phyloP scores from a whole-genome alignment of 768 basidiomycete species.

The Suillus subaureus region DNA sequence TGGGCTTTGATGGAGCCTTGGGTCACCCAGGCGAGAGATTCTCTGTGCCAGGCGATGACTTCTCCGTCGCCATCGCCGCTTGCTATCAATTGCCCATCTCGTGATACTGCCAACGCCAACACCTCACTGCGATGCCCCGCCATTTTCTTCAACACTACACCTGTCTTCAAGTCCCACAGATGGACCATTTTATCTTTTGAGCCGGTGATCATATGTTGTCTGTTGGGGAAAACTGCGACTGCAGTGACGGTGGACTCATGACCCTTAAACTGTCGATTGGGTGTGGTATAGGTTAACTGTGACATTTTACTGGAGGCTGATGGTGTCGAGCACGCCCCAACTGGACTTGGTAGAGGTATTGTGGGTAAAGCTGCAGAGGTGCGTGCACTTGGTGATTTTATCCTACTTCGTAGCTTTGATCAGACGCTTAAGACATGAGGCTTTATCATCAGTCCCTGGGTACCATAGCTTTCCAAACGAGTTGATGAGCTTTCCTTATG shows the following conservation, averaged over 20 bases:
- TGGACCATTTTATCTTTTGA: not conserved
- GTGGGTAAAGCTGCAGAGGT: not conserved
- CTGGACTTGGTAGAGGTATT: not conserved
- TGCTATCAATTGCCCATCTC: not conserved
- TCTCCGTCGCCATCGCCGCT: not conserved
- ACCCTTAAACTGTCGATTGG: not conserved
- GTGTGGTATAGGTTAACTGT: not conserved
- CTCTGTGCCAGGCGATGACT: not conserved
- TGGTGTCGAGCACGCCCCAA: not conserved
- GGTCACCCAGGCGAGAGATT: no score
- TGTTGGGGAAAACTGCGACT: not conserved
- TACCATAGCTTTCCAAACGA: not conserved
- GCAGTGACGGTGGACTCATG: not conserved
- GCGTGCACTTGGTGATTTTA: not conserved
- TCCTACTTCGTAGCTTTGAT: not conserved
- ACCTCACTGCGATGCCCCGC: not conserved
- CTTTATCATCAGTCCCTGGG: not conserved
- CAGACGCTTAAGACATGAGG: not conserved
- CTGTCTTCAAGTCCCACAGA: slow-evolving; percentile 4
- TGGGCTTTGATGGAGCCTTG: not conserved
- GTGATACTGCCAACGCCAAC: not conserved
- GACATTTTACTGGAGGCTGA: not conserved
- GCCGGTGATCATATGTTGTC: not conserved
- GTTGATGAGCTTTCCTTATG: not conserved
- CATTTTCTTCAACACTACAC: not conserved